Evolutionary conservation across 192 early-diverging fungal species (phyloP), one percentile per base, ranked within the genome.

Genomic region (Coemansia sp.): DNA sequence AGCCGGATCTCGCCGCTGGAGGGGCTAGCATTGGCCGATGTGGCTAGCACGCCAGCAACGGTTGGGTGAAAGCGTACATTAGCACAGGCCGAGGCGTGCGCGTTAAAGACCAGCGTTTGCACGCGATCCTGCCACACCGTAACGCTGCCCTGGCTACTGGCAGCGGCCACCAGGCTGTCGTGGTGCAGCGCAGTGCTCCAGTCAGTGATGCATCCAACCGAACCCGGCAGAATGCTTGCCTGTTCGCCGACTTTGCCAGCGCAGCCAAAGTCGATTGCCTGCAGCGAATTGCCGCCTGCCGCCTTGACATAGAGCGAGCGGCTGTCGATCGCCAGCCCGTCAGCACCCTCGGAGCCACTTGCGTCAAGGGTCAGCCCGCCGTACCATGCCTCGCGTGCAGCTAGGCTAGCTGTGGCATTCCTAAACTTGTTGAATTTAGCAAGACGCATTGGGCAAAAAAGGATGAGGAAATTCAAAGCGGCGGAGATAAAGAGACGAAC

Each of bases 41-140:
- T 61, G 19, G 58, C 69, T 19, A 78, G 3, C 8, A 71, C 22
- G 1, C 59, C 57, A 4, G 76, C 61, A 29, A 72, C 76, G 18
- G 76, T 79, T 14, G 76, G 69, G 23, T 71, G 70, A 47, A 79
- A 79, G n/a, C 44, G 35, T 1, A 53, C 65, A 19, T 44, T 72
- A 19, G 16, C 40, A 55, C 76, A 72, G 11, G 62, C 58, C 6
- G 52, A 22, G 5, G 24, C 18, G 29, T 79, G 65, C 0, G 65
- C 70, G 16, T 27, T 22, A 4, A 73, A 43, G 5, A 22, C 35
- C 16, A 51, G 22, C 12, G 28, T 31, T 18, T 38, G 51, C 10
- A 1, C 50, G 35, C 56, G 35, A 25, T 61, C 60, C 49, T 48
- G 61, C 76, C 76, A 78, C 22, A 78, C 57, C 1, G 58, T 25